Percentiles rank a stretch among this genome's conserved stretches.
phyloP scores from a whole-genome alignment of 2,329 filamentous ascomycete species.

The Fusarium stilboides region DNA sequence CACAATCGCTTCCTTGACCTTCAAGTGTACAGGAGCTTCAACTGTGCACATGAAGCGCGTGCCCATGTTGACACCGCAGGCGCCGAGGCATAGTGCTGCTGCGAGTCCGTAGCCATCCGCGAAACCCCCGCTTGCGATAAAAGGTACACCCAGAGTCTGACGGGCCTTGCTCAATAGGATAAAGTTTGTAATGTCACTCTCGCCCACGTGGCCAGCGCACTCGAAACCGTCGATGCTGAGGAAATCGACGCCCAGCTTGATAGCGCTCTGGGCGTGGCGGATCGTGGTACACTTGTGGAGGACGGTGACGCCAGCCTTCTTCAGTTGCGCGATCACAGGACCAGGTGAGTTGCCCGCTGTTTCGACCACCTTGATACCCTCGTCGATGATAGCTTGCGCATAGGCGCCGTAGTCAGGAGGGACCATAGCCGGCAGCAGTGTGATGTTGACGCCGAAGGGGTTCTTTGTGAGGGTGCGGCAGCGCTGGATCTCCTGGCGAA shows the following conservation, averaged over 20 bases:
- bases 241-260: slow-evolving; percentile 97
- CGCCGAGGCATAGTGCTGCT: slow-evolving; percentile 89
- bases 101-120: slow-evolving; percentile 95
- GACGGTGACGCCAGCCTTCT: slow-evolving; percentile 82
- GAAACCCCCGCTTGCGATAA: slow-evolving; percentile 96
- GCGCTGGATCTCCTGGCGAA: slow-evolving; percentile 92
- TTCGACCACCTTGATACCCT: slow-evolving; percentile 92
- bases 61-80: slow-evolving; percentile 98
- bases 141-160: slow-evolving; percentile 87
- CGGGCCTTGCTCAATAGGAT: slow-evolving; percentile 88
- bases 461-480: slow-evolving; percentile 84
- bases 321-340: slow-evolving; percentile 90
- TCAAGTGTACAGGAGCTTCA: slow-evolving; percentile 91
- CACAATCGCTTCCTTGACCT: slow-evolving; percentile 95
- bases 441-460: slow-evolving; percentile 95
- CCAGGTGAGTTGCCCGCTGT: slow-evolving; percentile 91
- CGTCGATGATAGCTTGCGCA: slow-evolving; percentile 92
- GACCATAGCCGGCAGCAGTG: slow-evolving; percentile 88
- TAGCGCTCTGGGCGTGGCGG: slow-evolving; percentile 89
- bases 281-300: slow-evolving; percentile 99
- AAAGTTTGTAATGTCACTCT: slow-evolving; percentile 91
- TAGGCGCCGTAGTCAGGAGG: slow-evolving; percentile 95
- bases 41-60: slow-evolving; percentile 97
- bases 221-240: slow-evolving; percentile 98
- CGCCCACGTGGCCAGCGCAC: slow-evolving; percentile 91